phyloP scores from a whole-genome alignment of 306 rosid species.

The Abrus precatorius region DNA sequence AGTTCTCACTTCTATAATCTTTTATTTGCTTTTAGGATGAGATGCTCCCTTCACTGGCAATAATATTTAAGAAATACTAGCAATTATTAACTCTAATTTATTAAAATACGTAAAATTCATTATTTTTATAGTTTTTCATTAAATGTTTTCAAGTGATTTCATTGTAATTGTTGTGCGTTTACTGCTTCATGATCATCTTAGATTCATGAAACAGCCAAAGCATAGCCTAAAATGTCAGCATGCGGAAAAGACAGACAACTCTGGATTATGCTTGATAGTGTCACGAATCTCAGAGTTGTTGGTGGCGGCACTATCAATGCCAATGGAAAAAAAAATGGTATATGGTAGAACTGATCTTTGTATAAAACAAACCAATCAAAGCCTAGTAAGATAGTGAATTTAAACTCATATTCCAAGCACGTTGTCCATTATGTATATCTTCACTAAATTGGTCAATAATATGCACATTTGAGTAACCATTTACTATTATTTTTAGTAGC shows the following conservation, averaged over 20 bases:
- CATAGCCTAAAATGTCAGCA: constrained; percentile 62
- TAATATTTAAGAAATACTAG: no score
- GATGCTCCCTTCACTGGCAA: no score
- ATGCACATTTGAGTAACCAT: background rate
- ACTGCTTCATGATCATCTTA: constrained; percentile 34
- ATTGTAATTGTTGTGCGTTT: no score
- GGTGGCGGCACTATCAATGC: constrained; percentile 83
- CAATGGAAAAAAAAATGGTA: constrained; percentile 74
- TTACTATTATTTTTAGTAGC: background rate
- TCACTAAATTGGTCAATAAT: background rate
- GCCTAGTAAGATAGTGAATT: constrained; percentile 54
- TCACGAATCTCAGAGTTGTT: constrained; percentile 58
- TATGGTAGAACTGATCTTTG: constrained; percentile 72
- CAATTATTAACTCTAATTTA: no score
- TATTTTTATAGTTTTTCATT: no score
- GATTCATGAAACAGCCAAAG: constrained; percentile 75
- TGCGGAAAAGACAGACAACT: constrained; percentile 50
- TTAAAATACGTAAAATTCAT: no score
- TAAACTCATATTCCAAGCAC: background rate
- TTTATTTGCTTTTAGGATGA: no score
- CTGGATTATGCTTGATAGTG: constrained; percentile 66
- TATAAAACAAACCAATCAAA: constrained; percentile 58
- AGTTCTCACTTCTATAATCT: no score
- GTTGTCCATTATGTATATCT: background rate
- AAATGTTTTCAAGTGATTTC: no score